These are phyloP conservation scores for Sesbania bispinosa DNA, from an alignment of 306 rosid species.

Conservation along the genomic window DNA sequence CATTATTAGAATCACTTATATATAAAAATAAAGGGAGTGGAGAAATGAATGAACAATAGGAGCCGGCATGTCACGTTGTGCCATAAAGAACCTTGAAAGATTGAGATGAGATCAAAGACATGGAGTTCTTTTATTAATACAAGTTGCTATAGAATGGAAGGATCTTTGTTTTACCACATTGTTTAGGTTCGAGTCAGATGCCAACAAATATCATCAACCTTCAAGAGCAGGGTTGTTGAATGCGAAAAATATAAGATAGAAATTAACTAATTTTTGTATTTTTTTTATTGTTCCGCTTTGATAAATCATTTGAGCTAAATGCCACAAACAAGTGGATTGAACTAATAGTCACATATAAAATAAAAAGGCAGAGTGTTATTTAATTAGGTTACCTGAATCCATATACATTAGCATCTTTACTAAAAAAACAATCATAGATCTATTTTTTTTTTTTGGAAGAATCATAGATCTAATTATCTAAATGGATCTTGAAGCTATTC, in stretches of 20 bases:
- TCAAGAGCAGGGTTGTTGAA: not conserved
- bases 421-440: too few relatives aligned
- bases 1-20: not conserved
- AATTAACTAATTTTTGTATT: too few relatives aligned
- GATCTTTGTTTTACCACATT: not conserved
- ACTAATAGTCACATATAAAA: not conserved
- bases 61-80: not conserved
- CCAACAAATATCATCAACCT: not conserved
- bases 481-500: too few relatives aligned
- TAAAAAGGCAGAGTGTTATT: too few relatives aligned
- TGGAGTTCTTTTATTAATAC: not conserved
- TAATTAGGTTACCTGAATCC: too few relatives aligned
- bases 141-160: not conserved
- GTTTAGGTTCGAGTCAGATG: not conserved
- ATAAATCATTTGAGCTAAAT: not conserved
- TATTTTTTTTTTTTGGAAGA: too few relatives aligned
- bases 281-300: too few relatives aligned
- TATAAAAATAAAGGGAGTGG: not conserved
- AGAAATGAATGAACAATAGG: not conserved
- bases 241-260: not conserved
- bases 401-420: too few relatives aligned
- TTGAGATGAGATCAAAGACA: constrained; percentile 3
- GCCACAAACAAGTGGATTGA: not conserved
- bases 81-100: not conserved
- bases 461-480: too few relatives aligned